Base-by-base conservation (phyloP, 192 early-diverging fungal genomes). In the Coemansia sp. region DNA sequence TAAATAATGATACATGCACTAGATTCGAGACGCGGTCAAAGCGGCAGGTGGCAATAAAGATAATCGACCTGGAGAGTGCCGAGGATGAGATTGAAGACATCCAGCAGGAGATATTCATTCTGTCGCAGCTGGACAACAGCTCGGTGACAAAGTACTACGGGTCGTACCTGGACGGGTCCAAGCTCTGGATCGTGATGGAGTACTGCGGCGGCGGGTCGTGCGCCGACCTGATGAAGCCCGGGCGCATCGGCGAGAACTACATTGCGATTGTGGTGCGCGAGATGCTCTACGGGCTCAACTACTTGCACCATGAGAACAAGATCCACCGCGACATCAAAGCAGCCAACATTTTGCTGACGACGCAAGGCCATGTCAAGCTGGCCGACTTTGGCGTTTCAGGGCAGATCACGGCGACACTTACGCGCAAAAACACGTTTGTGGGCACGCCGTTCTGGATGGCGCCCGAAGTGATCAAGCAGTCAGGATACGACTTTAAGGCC, bases 51-150 rank as follows among this genome's bases (percentile, higher is more conserved):
- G 97, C 97, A 5, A 97, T 99, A 66, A 99, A 99, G 74, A 91
- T 98, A 48, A 96, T 99, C 70, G 93, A 99, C 75, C 79, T 99
- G 19, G 95, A 98, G 76, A 92, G 86, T 68, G 92, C 93, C 22
- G 96, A 99, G 74, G 96, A 98, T 69, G 95, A 98, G 70, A 97
- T 98, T 62, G 96, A 98, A 67, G 97, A 99, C 84, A 97, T 99
- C 71, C 96, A 96, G 75, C 91, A 93, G 68, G 97, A 99, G 68
- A 97, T 98, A 73, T 87, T 85, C 55, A 96, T 99, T 57, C 82
- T 99, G 25, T 94, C 94, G 48, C 95, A 97, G 69, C 81, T 96
- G 60, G 89, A 94, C 73, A 94, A 93, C 8, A 85, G 85, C 19
- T 90, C 90, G 69, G 91, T 97, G 41, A 94, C 92, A 60, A 73